Evolutionary conservation across 345 rosid species (phyloP).

Genomic region (Cardamine resedifolia): DNA sequence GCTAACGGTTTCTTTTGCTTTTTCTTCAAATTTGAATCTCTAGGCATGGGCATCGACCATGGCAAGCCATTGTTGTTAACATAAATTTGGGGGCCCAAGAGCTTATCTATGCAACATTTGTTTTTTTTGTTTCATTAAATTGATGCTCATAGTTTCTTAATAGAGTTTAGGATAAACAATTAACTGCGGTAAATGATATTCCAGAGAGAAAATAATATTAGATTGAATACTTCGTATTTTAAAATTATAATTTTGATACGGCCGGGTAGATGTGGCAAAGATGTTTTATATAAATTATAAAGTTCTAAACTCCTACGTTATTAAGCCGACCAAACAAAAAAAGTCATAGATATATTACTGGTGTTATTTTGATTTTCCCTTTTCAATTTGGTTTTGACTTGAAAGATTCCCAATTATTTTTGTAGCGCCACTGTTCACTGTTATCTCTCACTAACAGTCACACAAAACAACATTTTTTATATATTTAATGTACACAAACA

Average conservation of each 20-base stretch:
- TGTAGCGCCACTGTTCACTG: not conserved
- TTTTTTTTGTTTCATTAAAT: not conserved
- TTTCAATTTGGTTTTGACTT: constrained; percentile 5
- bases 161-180: not conserved
- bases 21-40: not conserved
- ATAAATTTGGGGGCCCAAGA: not conserved
- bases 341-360: not conserved
- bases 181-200: not conserved
- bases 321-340: not conserved
- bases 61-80: not conserved
- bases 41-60: not conserved
- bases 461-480: too few species aligned
- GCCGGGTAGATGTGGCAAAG: not conserved
- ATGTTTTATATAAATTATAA: not conserved
- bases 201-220: not conserved
- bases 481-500: not conserved
- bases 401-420: not conserved
- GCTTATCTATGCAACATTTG: not conserved
- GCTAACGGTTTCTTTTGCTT: not conserved
- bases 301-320: not conserved
- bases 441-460: too few species aligned
- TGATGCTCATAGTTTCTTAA: not conserved
- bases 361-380: not conserved
- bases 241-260: not conserved
- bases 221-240: not conserved